Percentiles rank a stretch among this genome's conserved stretches.
These are phyloP conservation scores for Darksidea phi DNA, from an alignment of 495 filamentous ascomycete species.

Conservation along the genomic window DNA sequence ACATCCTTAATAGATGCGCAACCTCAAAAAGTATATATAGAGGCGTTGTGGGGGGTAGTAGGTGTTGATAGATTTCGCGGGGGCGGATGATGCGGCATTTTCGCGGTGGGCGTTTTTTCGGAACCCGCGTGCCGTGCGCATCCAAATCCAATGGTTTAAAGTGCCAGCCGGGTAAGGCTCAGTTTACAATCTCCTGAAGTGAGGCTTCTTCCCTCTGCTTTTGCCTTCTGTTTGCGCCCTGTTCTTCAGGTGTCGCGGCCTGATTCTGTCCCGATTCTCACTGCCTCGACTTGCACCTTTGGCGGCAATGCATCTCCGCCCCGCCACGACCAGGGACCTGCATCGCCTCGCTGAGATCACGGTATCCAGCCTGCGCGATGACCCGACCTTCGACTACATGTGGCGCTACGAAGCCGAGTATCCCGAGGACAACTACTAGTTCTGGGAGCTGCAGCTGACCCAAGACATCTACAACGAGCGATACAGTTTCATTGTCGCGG, in stretches of 20 bases:
- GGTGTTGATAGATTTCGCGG: too few relatives aligned
- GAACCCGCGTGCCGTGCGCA: neutral
- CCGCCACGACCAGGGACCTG: neutral
- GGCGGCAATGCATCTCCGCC: neutral
- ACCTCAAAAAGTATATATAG: too few relatives aligned
- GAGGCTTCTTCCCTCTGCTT: neutral
- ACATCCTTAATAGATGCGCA: too few relatives aligned
- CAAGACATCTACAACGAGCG: neutral
- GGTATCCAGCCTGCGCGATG: neutral
- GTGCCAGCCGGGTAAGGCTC: neutral
- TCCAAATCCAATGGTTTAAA: neutral
- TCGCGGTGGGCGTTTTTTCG: too few relatives aligned
- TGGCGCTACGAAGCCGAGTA: neutral
- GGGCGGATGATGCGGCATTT: too few relatives aligned
- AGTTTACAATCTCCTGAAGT: too few relatives aligned
- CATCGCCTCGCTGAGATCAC: neutral
- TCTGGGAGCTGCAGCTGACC: neutral
- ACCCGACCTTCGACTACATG: neutral
- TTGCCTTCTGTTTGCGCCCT: neutral
- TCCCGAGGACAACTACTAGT: neutral
- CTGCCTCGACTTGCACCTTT: neutral
- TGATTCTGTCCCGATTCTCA: neutral
- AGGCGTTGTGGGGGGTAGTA: too few relatives aligned
- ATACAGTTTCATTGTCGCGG: neutral
- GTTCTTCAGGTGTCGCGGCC: too few relatives aligned